A percentile compares a stretch with the other conserved stretches of the same genome.
phyloP scores from a whole-genome alignment of 108 stramenopile species.

The Nitzschia putrida region DNA sequence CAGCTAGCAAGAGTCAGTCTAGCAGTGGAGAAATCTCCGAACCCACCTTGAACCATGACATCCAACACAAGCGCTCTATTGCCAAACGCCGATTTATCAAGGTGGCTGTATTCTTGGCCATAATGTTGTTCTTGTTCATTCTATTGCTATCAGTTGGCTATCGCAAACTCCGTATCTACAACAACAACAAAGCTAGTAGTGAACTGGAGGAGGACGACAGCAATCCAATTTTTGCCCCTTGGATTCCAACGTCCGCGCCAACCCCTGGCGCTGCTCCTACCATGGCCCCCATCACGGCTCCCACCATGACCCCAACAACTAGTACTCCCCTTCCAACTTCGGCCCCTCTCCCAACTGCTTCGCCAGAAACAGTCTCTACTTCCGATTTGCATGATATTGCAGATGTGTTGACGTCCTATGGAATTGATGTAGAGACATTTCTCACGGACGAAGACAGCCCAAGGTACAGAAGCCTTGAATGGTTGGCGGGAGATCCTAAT shows the following conservation, averaged over 20 bases:
- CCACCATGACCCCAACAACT: constrained; percentile 13
- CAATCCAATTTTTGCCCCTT: too few relatives aligned
- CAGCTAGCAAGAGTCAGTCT: too few relatives aligned
- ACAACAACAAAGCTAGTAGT: too few relatives aligned
- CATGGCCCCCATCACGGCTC: not conserved
- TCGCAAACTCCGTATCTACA: too few relatives aligned
- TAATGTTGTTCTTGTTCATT: too few relatives aligned
- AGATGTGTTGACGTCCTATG: not conserved
- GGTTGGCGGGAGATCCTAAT: not conserved
- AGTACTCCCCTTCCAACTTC: not conserved
- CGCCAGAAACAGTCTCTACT: not conserved
- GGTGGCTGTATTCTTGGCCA: too few relatives aligned
- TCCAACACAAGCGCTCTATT: too few relatives aligned
- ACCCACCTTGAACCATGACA: too few relatives aligned
- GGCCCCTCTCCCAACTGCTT: not conserved
- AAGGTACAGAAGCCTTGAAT: not conserved
- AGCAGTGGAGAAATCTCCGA: too few relatives aligned
- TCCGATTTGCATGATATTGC: not conserved
- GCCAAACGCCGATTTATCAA: too few relatives aligned
- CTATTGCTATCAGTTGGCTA: too few relatives aligned
- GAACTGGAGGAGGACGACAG: too few relatives aligned
- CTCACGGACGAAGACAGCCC: not conserved
- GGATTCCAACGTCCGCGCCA: not conserved
- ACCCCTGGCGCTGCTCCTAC: constrained; percentile 7
- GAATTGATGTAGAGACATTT: not conserved